Evolutionary conservation across 148 eudicot species (phyloP).

Genomic region (Fagopyrum esculentum): DNA sequence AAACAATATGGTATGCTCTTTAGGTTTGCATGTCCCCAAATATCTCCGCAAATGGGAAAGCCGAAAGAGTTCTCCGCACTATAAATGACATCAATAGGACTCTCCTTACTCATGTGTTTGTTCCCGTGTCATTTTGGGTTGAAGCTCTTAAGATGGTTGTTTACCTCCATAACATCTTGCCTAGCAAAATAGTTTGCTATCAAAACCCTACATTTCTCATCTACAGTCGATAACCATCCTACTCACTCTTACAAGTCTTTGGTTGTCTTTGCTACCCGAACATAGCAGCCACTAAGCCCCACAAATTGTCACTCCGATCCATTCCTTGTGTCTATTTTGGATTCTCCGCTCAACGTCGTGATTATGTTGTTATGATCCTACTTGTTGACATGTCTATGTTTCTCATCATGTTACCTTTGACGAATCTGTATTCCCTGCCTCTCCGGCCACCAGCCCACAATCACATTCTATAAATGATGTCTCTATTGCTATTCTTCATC

Average conservation of each 20-base stretch:
- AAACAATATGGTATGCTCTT: background rate
- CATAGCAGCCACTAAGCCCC: background rate
- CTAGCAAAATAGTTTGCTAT: background rate
- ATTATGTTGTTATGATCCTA: background rate
- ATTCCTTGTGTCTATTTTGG: background rate
- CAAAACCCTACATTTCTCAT: background rate
- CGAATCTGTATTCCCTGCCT: background rate
- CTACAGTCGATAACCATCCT: background rate
- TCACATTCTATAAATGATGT: background rate
- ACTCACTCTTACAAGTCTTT: background rate
- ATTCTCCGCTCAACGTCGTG: background rate
- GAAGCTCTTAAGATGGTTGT: background rate
- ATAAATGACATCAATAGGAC: background rate
- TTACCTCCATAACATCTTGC: background rate
- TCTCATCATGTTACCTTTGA: background rate
- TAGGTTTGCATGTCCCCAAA: background rate
- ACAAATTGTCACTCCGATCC: background rate
- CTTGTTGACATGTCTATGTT: background rate
- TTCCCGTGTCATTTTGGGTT: background rate
- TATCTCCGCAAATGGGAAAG: background rate
- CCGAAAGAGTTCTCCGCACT: background rate
- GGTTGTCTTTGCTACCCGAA: background rate
- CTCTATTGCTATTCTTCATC: background rate
- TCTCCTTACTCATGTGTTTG: background rate
- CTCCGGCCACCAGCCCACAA: background rate